A percentile compares a stretch with the other conserved stretches of the same genome.
Evolutionary conservation across 441 rosid genomes (phyloP).

Genomic region (Erodium moschatum): DNA sequence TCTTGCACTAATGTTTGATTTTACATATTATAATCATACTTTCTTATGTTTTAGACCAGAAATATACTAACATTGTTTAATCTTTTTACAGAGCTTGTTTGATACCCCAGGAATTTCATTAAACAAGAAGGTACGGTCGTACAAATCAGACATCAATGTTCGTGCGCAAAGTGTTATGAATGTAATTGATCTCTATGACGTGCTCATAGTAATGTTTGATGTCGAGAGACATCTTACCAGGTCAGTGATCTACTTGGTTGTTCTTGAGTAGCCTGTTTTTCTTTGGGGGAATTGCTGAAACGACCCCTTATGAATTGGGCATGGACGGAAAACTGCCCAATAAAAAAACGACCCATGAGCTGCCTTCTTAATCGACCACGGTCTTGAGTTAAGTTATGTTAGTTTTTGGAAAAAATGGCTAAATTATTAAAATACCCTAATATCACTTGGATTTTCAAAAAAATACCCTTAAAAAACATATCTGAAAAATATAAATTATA

Average conservation of each 20-base stretch:
- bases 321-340: too few relatives aligned
- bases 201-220: slow-evolving; percentile 79
- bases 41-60: background rate
- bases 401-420: too few relatives aligned
- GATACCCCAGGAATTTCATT: slow-evolving; percentile 86
- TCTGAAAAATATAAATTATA: too few relatives aligned
- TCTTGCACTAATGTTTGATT: background rate
- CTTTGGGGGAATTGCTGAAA: too few relatives aligned
- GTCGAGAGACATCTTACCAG: slow-evolving; percentile 76
- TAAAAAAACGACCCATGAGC: too few relatives aligned
- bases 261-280: background rate
- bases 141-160: slow-evolving; percentile 57
- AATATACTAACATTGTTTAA: slow-evolving; percentile 12
- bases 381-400: too few relatives aligned
- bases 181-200: slow-evolving; percentile 64
- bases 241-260: slow-evolving; percentile 30
- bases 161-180: slow-evolving; percentile 86
- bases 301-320: too few relatives aligned
- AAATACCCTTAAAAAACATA: too few relatives aligned
- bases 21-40: background rate
- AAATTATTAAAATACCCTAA: too few relatives aligned
- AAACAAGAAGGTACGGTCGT: slow-evolving; percentile 50
- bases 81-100: slow-evolving; percentile 57
- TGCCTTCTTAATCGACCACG: too few relatives aligned
- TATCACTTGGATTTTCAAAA: too few relatives aligned